phyloP scores from a whole-genome alignment of 768 basidiomycete genomes.

The Boletus speciosus region DNA sequence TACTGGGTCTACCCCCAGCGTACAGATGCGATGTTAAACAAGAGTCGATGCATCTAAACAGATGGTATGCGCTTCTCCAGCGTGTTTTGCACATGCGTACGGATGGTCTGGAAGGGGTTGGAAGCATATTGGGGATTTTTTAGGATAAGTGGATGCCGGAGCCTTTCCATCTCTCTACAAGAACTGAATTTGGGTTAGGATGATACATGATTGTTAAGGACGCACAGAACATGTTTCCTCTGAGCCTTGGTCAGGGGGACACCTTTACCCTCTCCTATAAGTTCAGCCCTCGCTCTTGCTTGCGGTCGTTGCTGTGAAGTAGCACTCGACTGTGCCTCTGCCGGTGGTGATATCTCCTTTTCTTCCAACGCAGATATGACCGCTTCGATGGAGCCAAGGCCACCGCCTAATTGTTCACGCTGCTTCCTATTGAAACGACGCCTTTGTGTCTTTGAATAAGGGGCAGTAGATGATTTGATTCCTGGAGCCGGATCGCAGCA shows the following conservation, averaged over 20 bases:
- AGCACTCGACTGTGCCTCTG: constrained; percentile 16
- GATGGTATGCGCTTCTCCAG: constrained; percentile 48
- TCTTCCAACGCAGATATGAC: constrained; percentile 56
- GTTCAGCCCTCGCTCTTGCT: constrained; percentile 38
- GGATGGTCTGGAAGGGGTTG: constrained; percentile 76
- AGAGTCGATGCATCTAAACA: not conserved
- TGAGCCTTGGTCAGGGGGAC: constrained; percentile 58
- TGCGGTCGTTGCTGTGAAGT: constrained; percentile 15
- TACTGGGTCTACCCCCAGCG: not conserved
- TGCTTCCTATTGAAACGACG: constrained; percentile 70
- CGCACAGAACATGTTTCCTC: constrained; percentile 67
- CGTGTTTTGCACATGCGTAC: constrained; percentile 77
- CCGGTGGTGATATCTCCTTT: constrained; percentile 19
- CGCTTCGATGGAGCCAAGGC: constrained; percentile 47
- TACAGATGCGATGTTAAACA: not conserved
- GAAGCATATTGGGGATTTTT: constrained; percentile 59
- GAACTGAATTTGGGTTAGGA: not conserved
- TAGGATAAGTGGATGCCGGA: constrained; percentile 68
- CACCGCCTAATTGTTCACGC: constrained; percentile 54
- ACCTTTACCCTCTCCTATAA: constrained; percentile 66
- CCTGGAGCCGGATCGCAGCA: constrained; percentile 30
- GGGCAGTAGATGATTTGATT: constrained; percentile 46
- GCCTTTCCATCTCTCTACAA: constrained; percentile 58
- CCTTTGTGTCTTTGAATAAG: constrained; percentile 70
- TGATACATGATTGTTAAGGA: constrained; percentile 9